phyloP scores from a whole-genome alignment of 2,329 filamentous ascomycete species.

The Apiospora pterosperma region DNA sequence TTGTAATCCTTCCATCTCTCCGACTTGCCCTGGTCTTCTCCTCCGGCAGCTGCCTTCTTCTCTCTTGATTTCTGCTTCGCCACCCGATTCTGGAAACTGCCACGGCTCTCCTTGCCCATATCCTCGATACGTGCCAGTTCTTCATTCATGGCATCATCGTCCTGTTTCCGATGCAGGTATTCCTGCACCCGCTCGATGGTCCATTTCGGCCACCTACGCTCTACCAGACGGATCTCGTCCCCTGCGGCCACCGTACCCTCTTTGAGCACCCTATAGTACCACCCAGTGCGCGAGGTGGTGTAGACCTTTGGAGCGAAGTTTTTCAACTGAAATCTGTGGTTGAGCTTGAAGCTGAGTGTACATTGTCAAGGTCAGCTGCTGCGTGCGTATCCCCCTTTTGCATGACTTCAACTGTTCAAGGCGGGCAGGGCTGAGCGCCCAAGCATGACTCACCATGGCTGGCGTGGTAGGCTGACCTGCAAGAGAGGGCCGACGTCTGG shows the following conservation, averaged over 20 bases:
- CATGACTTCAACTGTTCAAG: too few species aligned
- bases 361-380: not conserved
- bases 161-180: constrained; percentile 54
- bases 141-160: constrained; percentile 48
- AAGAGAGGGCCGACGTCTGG: constrained; percentile 30
- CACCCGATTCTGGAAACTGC: constrained; percentile 49
- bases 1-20: constrained; percentile 44
- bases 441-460: constrained; percentile 34
- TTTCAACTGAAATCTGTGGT: constrained; percentile 62
- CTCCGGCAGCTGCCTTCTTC: constrained; percentile 17
- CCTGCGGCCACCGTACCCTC: constrained; percentile 53
- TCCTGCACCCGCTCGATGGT: constrained; percentile 61
- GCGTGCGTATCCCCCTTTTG: not conserved
- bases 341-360: constrained; percentile 58
- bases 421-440: too few species aligned
- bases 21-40: constrained; percentile 33
- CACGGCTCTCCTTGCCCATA: constrained; percentile 45
- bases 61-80: constrained; percentile 38
- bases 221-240: constrained; percentile 53
- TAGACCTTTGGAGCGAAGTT: constrained; percentile 59
- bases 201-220: constrained; percentile 56
- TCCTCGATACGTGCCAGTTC: constrained; percentile 48
- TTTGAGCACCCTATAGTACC: constrained; percentile 61
- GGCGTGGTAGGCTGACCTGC: constrained; percentile 58
- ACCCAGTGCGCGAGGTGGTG: constrained; percentile 56